A percentile compares a stretch with the other conserved stretches of the same genome.
These are phyloP conservation scores for Hansfordia pulvinata DNA, from an alignment of 2,329 filamentous ascomycete species.

Conservation along the genomic window DNA sequence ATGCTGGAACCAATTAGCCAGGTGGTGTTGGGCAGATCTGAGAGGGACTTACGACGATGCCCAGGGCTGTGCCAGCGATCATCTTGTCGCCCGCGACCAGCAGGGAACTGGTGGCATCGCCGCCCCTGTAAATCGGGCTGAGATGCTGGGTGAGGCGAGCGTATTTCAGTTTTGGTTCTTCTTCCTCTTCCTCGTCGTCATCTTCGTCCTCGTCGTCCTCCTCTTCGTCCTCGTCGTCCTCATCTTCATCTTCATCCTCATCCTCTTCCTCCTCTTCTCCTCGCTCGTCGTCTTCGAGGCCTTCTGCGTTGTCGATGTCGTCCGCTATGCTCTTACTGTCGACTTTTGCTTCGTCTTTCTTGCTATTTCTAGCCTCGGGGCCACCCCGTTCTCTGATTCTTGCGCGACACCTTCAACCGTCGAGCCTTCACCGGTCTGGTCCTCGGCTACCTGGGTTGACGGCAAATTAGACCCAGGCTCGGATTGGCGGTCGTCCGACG, in stretches of 20 bases:
- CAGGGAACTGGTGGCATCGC: conserved; percentile 87
- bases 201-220: conserved; percentile 51
- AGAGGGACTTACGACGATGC: conserved; percentile 88
- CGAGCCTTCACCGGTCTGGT: too few relatives aligned
- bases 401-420: too few relatives aligned
- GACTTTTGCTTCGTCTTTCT: too few relatives aligned
- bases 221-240: conserved; percentile 28
- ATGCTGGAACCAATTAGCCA: too few relatives aligned
- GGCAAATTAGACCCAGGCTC: too few relatives aligned
- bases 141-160: conserved; percentile 72
- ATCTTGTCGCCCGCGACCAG: conserved; percentile 92
- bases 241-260: conserved; percentile 23
- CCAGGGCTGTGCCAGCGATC: conserved; percentile 92
- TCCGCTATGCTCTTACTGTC: too few relatives aligned
- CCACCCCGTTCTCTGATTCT: too few relatives aligned
- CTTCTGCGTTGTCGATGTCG: conserved; percentile 9
- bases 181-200: conserved; percentile 73
- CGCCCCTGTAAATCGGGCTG: conserved; percentile 75
- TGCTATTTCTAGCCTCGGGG: too few relatives aligned
- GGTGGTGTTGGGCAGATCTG: too few relatives aligned
- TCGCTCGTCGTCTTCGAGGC: conserved; percentile 1
- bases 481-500: too few relatives aligned
- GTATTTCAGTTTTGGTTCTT: conserved; percentile 91
- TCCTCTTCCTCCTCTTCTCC: conserved; percentile 6
- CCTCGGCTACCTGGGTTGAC: too few relatives aligned